phyloP scores from a whole-genome alignment of 179 eudicot species.

The Patellifolia procumbens region DNA sequence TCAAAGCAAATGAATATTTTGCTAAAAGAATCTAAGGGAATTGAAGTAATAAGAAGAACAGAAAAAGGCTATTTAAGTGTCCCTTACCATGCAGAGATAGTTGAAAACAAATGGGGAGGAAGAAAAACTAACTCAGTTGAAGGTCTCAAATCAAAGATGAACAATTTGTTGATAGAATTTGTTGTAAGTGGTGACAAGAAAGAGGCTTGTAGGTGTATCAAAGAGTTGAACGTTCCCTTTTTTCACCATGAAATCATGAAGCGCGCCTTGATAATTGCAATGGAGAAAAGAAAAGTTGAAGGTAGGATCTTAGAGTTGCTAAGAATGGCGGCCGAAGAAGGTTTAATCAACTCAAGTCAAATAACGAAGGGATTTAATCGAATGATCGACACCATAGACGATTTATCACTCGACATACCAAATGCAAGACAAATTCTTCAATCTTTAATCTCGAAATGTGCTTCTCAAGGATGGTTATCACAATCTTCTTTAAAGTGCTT shows the following conservation, averaged over 20 bases:
- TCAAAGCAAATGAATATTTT: constrained; percentile 41
- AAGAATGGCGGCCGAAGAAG: constrained; percentile 64
- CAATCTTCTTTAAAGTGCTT: constrained; percentile 66
- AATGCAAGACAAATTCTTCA: constrained; percentile 59
- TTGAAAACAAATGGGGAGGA: constrained; percentile 86
- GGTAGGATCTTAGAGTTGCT: constrained; percentile 52
- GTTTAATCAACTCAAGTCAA: constrained; percentile 82
- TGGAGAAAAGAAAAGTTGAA: constrained; percentile 67
- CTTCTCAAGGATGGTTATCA: constrained; percentile 84
- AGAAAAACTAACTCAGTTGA: constrained; percentile 65
- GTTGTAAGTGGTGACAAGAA: constrained; percentile 69
- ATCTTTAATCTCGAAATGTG: constrained; percentile 66
- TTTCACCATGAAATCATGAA: constrained; percentile 89
- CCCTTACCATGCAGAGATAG: constrained; percentile 72
- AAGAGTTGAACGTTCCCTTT: constrained; percentile 73
- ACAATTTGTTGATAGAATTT: constrained; percentile 56
- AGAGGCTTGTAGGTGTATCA: constrained; percentile 81
- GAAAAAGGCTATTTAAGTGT: constrained; percentile 70
- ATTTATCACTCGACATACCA: constrained; percentile 81
- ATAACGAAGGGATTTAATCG: constrained; percentile 75
- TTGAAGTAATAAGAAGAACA: constrained; percentile 61
- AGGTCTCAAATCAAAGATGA: constrained; percentile 65
- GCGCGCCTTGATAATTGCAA: constrained; percentile 65
- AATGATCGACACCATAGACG: constrained; percentile 70
- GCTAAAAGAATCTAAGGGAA: constrained; percentile 58